Base-by-base conservation (phyloP, 805 yeast genomes). In the Starmerella stellata region DNA sequence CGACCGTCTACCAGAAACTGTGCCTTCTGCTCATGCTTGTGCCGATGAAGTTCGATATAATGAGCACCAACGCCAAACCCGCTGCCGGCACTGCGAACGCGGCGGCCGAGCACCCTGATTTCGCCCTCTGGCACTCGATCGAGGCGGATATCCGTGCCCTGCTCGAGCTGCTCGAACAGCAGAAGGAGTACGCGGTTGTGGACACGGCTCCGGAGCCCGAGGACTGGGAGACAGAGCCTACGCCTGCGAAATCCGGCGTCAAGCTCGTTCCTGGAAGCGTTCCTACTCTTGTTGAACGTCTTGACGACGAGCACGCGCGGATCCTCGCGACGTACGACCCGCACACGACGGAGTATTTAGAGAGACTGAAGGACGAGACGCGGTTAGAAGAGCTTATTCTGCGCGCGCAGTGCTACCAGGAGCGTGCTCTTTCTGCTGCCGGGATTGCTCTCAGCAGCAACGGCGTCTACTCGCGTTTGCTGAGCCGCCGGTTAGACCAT, bases 261-360 rank as follows among this genome's bases (percentile, higher is more conserved):
- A 70, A 71, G 55, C 74, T 70, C 49, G 69, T 90, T 39, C 68
- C 75, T 44, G 98, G 99, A 35, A 79, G 93, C 21, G 65, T 90
- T 35, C 72, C 78, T 35, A 75, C 95, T 7, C 71, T 79, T 43
- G 78, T 87, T 44, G 98, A 87, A 64, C 76, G 95, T 60, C 69
- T 90, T 45, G 95, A 83, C 56, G 96, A 87, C 54, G 99, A 90
- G 64, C 77, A 85, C 53, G 78, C 79, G 45, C 74, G 77, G 50
- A 81, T 93, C 35, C 69, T 90, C 52, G 83, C 85, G 56, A 72
- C 72, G 49, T 75, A 82, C 52, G 96, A 90, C 59, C 94, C 95
- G 34, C 95, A 90, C 58, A 78, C 95, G 19, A 75, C 81, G 41
- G 98, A 90, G 60, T 90, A 87, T 60, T 70, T 90, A 49, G 79